Percentiles rank a stretch among this genome's conserved stretches.
These are phyloP conservation scores for Penstemon eatonii DNA, from an alignment of 257 asterid species.

Conservation along the genomic window DNA sequence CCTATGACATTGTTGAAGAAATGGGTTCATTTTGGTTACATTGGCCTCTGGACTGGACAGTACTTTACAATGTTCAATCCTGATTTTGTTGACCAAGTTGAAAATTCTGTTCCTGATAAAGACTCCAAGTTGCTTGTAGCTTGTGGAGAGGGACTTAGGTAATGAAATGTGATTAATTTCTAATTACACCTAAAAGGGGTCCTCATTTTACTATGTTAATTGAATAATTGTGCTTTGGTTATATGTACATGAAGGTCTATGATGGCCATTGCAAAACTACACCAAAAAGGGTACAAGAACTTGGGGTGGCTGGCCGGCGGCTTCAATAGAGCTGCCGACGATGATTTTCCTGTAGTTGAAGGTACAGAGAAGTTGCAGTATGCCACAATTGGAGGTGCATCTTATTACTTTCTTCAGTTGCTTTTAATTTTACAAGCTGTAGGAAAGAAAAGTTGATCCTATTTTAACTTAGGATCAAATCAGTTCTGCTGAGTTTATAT, in stretches of 20 bases:
- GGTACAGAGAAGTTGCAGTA: slow-evolving; percentile 80
- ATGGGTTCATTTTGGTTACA: slow-evolving; percentile 95
- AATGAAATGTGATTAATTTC: not conserved
- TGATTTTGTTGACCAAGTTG: slow-evolving; percentile 56
- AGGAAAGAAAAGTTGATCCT: slow-evolving; percentile 47
- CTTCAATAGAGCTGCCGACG: slow-evolving; percentile 49
- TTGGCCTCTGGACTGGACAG: slow-evolving; percentile 96
- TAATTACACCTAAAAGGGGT: not conserved
- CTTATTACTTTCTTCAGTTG: slow-evolving; percentile 80
- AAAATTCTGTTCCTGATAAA: slow-evolving; percentile 57
- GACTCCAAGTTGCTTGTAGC: slow-evolving; percentile 77
- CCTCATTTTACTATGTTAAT: not conserved
- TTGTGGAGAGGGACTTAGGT: slow-evolving; percentile 95
- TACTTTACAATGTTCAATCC: slow-evolving; percentile 72
- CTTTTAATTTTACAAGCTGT: slow-evolving; percentile 59
- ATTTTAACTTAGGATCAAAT: not conserved
- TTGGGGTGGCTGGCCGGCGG: slow-evolving; percentile 95
- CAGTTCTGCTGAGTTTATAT: too few species aligned
- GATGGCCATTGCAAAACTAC: slow-evolving; percentile 63
- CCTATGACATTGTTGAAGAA: slow-evolving; percentile 74
- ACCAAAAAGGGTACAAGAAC: slow-evolving; percentile 68
- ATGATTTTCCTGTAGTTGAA: slow-evolving; percentile 66
- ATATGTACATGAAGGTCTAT: slow-evolving; percentile 47
- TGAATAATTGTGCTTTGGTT: not conserved
- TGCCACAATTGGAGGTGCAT: slow-evolving; percentile 85